Conservation (phyloP, 176 grass and related monocot species). For the Eragrostis nindensis region DNA sequence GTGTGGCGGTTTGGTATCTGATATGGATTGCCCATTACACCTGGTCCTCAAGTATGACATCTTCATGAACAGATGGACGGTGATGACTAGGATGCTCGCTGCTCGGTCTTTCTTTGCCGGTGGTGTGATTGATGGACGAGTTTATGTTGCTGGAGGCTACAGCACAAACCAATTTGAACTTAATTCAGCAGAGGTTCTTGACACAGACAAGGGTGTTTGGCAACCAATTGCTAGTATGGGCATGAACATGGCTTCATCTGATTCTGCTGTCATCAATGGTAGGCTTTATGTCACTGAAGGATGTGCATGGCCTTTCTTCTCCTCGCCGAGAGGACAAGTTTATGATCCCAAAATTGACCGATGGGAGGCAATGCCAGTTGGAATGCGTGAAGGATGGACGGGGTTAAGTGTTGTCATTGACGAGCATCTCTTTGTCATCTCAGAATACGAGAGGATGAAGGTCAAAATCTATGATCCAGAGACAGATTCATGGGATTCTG, state of each 20-base stretch:
- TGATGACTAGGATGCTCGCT: conserved; percentile 72
- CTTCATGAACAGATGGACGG: conserved; percentile 66
- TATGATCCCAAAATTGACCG: conserved; percentile 63
- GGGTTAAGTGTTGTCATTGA: conserved; percentile 65
- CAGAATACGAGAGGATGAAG: conserved; percentile 86
- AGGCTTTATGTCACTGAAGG: conserved; percentile 83
- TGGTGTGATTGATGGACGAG: conserved; percentile 65
- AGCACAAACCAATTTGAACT: conserved; percentile 89
- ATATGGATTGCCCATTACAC: conserved; percentile 95
- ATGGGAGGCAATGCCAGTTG: conserved; percentile 77
- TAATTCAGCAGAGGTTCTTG: conserved; percentile 69
- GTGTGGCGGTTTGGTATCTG: conserved; percentile 87
- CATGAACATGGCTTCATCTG: conserved; percentile 76
- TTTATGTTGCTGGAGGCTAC: conserved; percentile 91
- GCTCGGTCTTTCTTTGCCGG: conserved; percentile 90
- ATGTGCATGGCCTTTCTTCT: conserved; percentile 89
- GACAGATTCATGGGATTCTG: conserved; percentile 68
- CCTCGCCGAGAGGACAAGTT: conserved; percentile 75
- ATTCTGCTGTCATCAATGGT: conserved; percentile 72
- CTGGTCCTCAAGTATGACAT: conserved; percentile 86
- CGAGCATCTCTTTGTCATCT: conserved; percentile 70
- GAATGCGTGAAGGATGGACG: conserved; percentile 96
- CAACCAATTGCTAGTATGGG: conserved; percentile 65
- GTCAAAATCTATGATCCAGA: conserved; percentile 76
- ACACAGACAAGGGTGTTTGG: conserved; percentile 68